Conservation (phyloP, 176 grass and related monocot genomes). For the Rhynchospora pubera region DNA sequence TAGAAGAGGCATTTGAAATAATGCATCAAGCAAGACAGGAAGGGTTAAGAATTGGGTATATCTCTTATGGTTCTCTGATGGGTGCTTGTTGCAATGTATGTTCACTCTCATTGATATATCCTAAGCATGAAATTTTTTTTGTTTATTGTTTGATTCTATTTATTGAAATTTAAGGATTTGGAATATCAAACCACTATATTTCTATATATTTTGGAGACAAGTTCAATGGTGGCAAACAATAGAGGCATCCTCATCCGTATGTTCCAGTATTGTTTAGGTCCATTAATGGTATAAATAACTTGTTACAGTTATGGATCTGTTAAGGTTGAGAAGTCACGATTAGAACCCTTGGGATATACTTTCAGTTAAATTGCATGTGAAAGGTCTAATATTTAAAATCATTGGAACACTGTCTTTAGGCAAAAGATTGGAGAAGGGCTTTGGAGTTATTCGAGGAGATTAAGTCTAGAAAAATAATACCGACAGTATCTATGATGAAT, state of each 20-base stretch:
- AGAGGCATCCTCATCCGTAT: not conserved
- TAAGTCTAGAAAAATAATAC: slow-evolving; percentile 58
- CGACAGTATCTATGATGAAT: slow-evolving; percentile 88
- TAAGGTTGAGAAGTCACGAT: not conserved
- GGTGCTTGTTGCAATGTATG: slow-evolving; percentile 98
- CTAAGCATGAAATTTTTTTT: not conserved
- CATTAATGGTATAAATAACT: not conserved
- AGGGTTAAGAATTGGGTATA: slow-evolving; percentile 62
- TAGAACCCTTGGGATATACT: slow-evolving; percentile 8
- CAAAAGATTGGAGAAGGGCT: slow-evolving; percentile 79
- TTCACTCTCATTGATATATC: slow-evolving; percentile 16
- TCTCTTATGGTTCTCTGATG: slow-evolving; percentile 91
- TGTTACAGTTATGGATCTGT: not conserved
- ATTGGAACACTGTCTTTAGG: slow-evolving; percentile 40
- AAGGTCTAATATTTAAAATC: slow-evolving; percentile 6
- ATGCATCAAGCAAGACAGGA: slow-evolving; percentile 76
- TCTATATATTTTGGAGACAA: not conserved
- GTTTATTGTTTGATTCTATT: not conserved
- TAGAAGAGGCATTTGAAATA: slow-evolving; percentile 84
- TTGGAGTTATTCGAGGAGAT: slow-evolving; percentile 79
- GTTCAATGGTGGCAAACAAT: not conserved
- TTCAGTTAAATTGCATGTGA: not conserved
- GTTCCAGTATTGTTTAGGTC: slow-evolving; percentile 1
- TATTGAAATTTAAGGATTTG: not conserved
- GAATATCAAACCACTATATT: not conserved